Conservation (phyloP, 306 rosid genomes). For the Senna siamea region DNA sequence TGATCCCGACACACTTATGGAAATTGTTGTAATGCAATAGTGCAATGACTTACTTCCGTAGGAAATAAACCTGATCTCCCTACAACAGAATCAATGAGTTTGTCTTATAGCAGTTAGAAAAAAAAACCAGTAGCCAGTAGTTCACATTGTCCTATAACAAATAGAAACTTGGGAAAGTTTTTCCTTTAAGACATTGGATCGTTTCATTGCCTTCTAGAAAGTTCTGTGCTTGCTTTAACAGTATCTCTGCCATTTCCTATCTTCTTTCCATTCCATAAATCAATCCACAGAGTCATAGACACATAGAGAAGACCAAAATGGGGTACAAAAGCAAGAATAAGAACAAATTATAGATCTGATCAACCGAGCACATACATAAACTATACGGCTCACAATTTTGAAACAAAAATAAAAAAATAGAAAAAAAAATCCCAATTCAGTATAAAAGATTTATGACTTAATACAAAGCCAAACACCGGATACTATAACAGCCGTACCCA, state of each 20-base stretch:
- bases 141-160: not conserved
- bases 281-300: not conserved
- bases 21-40: no score
- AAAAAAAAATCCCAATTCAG: not conserved
- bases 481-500: slow-evolving; percentile 75
- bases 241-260: not conserved
- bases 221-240: not conserved
- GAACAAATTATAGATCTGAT: not conserved
- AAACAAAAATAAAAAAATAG: not conserved
- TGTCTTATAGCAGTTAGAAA: not conserved
- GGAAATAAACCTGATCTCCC: not conserved
- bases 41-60: no score
- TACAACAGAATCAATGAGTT: not conserved
- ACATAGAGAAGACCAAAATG: not conserved
- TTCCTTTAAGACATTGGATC: not conserved
- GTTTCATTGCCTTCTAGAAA: not conserved
- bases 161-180: not conserved
- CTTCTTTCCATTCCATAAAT: not conserved
- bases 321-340: not conserved
- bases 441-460: slow-evolving; percentile 28
- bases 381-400: not conserved
- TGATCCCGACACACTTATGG: no score
- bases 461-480: slow-evolving; percentile 80
- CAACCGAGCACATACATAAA: not conserved
- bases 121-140: not conserved